These are phyloP conservation scores for Hsuehochloa calcarea DNA, from an alignment of 176 grass and related monocot species.

Conservation along the genomic window DNA sequence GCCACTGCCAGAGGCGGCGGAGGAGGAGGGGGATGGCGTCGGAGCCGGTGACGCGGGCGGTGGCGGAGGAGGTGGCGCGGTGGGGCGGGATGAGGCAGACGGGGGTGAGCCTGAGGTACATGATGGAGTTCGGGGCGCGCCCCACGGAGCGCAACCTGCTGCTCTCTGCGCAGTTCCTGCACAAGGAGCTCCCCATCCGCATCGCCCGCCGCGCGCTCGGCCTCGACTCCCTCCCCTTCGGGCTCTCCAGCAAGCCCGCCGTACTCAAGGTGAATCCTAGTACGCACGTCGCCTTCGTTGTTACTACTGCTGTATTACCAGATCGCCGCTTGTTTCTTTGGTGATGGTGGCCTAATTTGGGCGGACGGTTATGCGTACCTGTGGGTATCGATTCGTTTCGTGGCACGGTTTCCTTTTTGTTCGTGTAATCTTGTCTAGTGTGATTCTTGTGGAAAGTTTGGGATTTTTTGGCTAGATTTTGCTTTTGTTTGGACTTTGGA, in stretches of 20 bases:
- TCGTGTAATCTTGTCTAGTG: background rate
- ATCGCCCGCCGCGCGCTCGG: conserved; percentile 67
- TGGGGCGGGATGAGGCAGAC: conserved; percentile 79
- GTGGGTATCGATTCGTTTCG: background rate
- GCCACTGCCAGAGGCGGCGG: background rate
- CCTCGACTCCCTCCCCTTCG: conserved; percentile 69
- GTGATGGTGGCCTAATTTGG: background rate
- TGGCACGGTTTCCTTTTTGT: background rate
- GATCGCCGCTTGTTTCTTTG: background rate
- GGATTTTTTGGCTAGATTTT: background rate
- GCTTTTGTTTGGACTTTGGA: background rate
- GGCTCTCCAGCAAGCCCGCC: conserved; percentile 59
- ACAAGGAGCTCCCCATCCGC: conserved; percentile 74
- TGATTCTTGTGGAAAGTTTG: background rate
- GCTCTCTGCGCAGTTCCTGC: conserved; percentile 76
- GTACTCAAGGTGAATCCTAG: conserved; percentile 47
- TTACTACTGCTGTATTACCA: background rate
- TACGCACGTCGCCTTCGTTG: background rate
- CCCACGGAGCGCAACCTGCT: conserved; percentile 62
- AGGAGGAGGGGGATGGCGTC: conserved; percentile 26
- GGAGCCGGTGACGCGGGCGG: conserved; percentile 46
- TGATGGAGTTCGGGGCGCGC: conserved; percentile 81
- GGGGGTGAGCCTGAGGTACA: conserved; percentile 74
- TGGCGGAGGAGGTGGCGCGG: conserved; percentile 63
- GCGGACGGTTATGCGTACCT: background rate